phyloP scores from a whole-genome alignment of 352 stramenopile species.

The Phytopythium kandeliae region DNA sequence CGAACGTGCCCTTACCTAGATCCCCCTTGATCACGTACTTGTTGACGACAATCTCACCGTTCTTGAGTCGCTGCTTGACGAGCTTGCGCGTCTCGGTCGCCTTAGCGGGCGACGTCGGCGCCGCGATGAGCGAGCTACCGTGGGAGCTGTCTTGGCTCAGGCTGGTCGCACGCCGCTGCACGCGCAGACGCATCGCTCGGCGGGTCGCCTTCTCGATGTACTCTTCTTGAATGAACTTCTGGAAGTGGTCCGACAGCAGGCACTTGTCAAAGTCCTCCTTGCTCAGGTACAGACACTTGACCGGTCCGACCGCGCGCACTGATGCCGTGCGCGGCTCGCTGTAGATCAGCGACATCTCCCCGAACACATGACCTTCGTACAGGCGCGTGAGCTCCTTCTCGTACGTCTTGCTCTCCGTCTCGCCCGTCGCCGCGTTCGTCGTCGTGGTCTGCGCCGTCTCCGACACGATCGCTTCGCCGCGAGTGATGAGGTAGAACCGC shows the following conservation, averaged over 20 bases:
- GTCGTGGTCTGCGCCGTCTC: conserved; percentile 41
- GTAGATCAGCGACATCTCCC: conserved; percentile 87
- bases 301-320: conserved; percentile 66
- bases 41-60: conserved; percentile 88
- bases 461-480: conserved; percentile 76
- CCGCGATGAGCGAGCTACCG: conserved; percentile 12
- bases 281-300: conserved; percentile 84
- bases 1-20: conserved; percentile 89
- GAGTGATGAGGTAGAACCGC: conserved; percentile 89
- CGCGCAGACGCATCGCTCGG: conserved; percentile 69
- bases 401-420: conserved; percentile 29
- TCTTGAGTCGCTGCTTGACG: conserved; percentile 78
- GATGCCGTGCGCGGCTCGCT: conserved; percentile 81
- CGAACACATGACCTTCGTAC: conserved; percentile 87
- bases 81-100: conserved; percentile 77
- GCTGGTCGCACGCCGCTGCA: conserved; percentile 53
- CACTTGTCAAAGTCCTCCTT: conserved; percentile 88
- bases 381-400: conserved; percentile 79
- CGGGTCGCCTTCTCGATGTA: conserved; percentile 85
- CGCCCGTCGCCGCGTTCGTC: conserved; percentile 5
- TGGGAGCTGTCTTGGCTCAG: conserved; percentile 8
- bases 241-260: conserved; percentile 74
- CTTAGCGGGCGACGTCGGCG: conserved; percentile 43
- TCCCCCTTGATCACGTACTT: conserved; percentile 93
- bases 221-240: conserved; percentile 79